Base-by-base conservation (phyloP, 441 rosid species). In the Jatropha multifida region DNA sequence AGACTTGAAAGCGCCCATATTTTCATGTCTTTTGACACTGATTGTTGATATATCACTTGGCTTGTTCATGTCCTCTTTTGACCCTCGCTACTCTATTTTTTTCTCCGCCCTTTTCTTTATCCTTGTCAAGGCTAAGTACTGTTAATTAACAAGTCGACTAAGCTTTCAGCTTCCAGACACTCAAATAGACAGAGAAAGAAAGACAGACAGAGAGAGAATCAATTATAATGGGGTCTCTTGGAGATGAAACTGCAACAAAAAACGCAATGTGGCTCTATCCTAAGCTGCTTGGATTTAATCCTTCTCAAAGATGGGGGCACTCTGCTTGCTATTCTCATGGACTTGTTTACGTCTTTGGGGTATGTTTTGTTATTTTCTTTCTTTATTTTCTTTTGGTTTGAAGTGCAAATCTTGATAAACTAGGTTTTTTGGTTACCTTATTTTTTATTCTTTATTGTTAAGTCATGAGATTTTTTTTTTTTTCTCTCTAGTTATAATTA, bases 231-330 rank as follows among this genome's bases (percentile, higher is more conserved):
- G 86, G 86, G 58, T 85, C 86, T 83, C 68, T 81, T 14, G 88
- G 80, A 56, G 78, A 44, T 74, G 86, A 86, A 81, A 59, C 68
- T 76, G 75, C 83, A 59, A 85, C 8, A 84, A 85, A 82, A 83
- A 77, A 77, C 78, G 85, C 93, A 82, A 91, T 86, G 94, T 91
- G 96, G 96, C 65, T 88, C 51, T 87, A 88, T 76, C 94, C 96
- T 7, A 85, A 82, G 74, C 81, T 85, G 38, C 61, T 65, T 26
- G 94, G 94, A 55, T 86, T 84, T 69, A 85, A 78, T 74, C 94
- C 96, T 82, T 82, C 90, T 67, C 88, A 88, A 81, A 86, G 94
- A 88, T 91, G 96, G 96, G 96, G 96, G 10, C 96, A 89, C 75
- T 87, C 94, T 78, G 86, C 96, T 78, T 89, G 92, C 76, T 86